A percentile compares a stretch with the other conserved stretches of the same genome.
These are phyloP conservation scores for Lophium mytilinum DNA, from an alignment of 495 filamentous ascomycete species.

Conservation along the genomic window DNA sequence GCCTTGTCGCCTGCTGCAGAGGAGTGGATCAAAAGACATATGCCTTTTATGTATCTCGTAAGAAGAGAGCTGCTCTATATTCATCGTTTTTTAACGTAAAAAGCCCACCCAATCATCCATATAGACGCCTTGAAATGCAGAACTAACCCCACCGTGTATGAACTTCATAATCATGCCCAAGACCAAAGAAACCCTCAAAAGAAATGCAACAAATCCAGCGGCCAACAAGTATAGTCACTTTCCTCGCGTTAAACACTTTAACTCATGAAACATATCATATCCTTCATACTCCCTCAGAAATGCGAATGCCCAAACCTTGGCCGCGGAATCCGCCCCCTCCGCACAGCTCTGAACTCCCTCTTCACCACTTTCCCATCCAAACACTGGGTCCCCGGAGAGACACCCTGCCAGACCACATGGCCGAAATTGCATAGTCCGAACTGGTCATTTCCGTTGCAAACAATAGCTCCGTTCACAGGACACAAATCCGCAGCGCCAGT, in stretches of 20 bases:
- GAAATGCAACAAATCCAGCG: not conserved
- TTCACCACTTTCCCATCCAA: conserved; percentile 11
- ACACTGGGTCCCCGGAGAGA: conserved; percentile 21
- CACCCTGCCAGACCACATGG: conserved; percentile 16
- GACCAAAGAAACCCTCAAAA: too few relatives aligned
- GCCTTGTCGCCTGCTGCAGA: too few relatives aligned
- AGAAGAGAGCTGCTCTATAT: too few relatives aligned
- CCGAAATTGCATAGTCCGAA: conserved; percentile 25
- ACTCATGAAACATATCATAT: not conserved
- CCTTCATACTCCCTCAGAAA: not conserved
- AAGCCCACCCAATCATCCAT: too few relatives aligned
- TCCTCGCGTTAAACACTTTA: not conserved
- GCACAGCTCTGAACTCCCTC: not conserved
- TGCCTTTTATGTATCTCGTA: too few relatives aligned
- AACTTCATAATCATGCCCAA: too few relatives aligned
- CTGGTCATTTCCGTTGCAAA: conserved; percentile 13
- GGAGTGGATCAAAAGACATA: too few relatives aligned
- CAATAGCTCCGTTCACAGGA: conserved; percentile 8
- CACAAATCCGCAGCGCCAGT: not conserved
- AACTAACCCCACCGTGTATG: too few relatives aligned
- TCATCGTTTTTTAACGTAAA: too few relatives aligned
- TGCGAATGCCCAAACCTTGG: not conserved
- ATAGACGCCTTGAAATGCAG: too few relatives aligned
- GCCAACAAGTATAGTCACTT: not conserved
- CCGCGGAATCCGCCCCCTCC: not conserved